Conservation (phyloP, 176 grass and related monocot species). For the Luzula sylvatica region DNA sequence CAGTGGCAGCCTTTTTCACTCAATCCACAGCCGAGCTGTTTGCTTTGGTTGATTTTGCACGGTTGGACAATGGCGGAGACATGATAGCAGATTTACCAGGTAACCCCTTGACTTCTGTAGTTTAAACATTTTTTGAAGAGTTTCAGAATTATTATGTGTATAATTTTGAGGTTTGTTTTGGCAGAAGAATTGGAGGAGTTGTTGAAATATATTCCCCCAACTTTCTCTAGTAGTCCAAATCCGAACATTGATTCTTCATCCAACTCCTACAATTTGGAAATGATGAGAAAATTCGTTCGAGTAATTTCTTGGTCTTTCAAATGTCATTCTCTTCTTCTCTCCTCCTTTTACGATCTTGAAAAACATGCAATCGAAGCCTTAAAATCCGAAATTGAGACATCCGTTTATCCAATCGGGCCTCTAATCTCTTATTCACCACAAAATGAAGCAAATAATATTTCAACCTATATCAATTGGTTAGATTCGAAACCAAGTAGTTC, state of each 20-base stretch:
- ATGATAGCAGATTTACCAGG: background rate
- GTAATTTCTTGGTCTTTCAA: slow-evolving; percentile 21
- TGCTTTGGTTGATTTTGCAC: background rate
- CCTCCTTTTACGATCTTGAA: slow-evolving; percentile 18
- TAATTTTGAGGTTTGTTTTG: background rate
- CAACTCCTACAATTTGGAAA: background rate
- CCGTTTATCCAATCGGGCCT: slow-evolving; percentile 18
- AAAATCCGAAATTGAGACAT: background rate
- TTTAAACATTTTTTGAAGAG: background rate
- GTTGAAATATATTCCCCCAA: slow-evolving; percentile 2
- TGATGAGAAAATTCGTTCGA: slow-evolving; percentile 5
- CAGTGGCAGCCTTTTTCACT: slow-evolving; percentile 22
- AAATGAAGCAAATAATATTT: background rate
- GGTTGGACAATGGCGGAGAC: background rate
- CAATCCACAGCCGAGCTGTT: slow-evolving; percentile 7
- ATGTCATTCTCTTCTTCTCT: slow-evolving; percentile 4
- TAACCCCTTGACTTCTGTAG: background rate
- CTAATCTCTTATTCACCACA: background rate
- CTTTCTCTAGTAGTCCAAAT: background rate
- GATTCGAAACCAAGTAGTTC: background rate
- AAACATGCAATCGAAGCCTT: background rate
- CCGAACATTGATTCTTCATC: background rate
- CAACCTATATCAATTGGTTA: slow-evolving; percentile 8
- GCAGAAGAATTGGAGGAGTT: slow-evolving; percentile 2
- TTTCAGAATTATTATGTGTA: background rate